Base-by-base conservation (phyloP, 2,329 filamentous ascomycete species). In the Xylariaceae sp. region DNA sequence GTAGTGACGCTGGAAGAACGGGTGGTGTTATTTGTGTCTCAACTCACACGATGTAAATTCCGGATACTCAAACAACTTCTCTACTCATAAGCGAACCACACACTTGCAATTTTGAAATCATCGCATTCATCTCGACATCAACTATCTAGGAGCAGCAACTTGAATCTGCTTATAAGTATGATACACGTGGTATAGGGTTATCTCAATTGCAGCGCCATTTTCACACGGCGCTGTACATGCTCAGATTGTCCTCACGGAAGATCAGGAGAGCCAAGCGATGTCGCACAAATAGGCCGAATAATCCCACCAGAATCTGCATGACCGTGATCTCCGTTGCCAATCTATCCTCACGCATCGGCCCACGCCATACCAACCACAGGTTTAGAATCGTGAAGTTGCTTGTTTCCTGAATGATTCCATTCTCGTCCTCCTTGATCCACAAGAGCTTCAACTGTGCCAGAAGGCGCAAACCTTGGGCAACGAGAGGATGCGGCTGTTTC, bases 371-470 rank as follows among this genome's bases (percentile, higher is more conserved):
- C 51, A 98, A 74, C 92, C 92, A 98, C 45, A 98, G 76, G 64
- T 98, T 98, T 55, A 98, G 75, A 38, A 98, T 79, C 7, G 93
- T 98, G 52, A 98, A 77, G 67, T 98, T 98, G 54, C 82, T 89
- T 17, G 84, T 92, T 67, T 93, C 86, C 20, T 81, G 71, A 57
- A 97, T 85, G 54, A 75, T 70, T 7, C 87, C 88, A 44, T 83
- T 69, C 27, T 81, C 73, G 60, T 92, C 82, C 40, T 74, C 77
- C 48, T 75, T 80, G 34, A 95, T 70, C 37, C 80, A 76, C 44
- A 95, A 64, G 41, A 97, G 71, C 50, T 74, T 76, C 45, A 95
- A 62, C 51, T 71, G 75, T 57, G 83, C 79, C 45, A 97, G 73
- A 14, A 92, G 56, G 58, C 81, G 83, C 53, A 98, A 68, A 10